These are phyloP conservation scores for Amaranthus hypochondriacus DNA, from an alignment of 148 eudicot genomes.

Conservation along the genomic window DNA sequence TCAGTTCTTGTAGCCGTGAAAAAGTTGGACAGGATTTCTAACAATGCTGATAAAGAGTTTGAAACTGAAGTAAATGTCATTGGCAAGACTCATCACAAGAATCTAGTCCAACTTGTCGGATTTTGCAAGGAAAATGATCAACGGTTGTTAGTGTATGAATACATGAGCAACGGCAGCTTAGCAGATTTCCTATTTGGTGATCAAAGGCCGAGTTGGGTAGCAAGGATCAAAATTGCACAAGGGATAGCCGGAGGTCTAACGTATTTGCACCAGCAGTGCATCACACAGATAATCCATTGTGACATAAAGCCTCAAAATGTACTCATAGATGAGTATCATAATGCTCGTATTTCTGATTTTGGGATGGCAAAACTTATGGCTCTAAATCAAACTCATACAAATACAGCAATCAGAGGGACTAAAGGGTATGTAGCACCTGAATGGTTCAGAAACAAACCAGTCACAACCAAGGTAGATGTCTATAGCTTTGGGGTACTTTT, in stretches of 20 bases:
- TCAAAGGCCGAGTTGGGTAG: conserved; percentile 34
- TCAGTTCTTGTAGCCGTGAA: conserved; percentile 16
- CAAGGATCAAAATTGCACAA: conserved; percentile 25
- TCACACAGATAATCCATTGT: conserved; percentile 60
- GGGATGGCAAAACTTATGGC: conserved; percentile 57
- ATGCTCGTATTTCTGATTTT: conserved; percentile 54
- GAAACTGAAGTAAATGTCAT: conserved; percentile 39
- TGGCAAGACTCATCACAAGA: conserved; percentile 41
- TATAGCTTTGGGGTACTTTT: conserved; percentile 51
- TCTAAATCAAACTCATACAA: conserved; percentile 43
- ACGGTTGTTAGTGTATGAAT: conserved; percentile 44
- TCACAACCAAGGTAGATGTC: conserved; percentile 52
- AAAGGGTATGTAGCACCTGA: conserved; percentile 83
- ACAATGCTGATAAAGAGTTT: conserved; percentile 47
- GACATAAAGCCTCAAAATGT: conserved; percentile 70
- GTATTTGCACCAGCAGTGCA: conserved; percentile 58
- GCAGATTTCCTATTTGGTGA: conserved; percentile 36
- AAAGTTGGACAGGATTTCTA: conserved; percentile 16
- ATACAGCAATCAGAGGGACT: conserved; percentile 55
- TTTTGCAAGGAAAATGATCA: conserved; percentile 46
- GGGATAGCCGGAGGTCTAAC: conserved; percentile 39
- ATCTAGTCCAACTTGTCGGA: conserved; percentile 42
- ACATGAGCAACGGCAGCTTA: conserved; percentile 42
- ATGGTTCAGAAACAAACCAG: conserved; percentile 54
- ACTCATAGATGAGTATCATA: conserved; percentile 42